These are phyloP conservation scores for Phyllosticta paracitricarpa DNA, from an alignment of 2,329 filamentous ascomycete species.

Conservation along the genomic window DNA sequence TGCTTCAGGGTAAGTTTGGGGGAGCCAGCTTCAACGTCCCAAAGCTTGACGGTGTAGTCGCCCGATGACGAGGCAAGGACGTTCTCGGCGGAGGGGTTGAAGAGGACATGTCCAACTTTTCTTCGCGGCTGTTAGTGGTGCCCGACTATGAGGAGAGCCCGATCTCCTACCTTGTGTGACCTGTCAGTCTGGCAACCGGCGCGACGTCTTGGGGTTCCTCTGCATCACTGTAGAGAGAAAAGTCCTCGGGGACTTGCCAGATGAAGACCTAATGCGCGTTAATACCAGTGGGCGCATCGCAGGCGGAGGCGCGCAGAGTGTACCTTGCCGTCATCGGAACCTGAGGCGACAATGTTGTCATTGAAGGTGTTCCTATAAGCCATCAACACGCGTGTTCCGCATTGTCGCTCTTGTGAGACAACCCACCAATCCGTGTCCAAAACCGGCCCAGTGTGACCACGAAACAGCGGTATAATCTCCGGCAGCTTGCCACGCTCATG, in stretches of 20 bases:
- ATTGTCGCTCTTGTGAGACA: slow-evolving; percentile 1
- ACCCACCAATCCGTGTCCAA: slow-evolving; percentile 89
- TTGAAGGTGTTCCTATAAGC: slow-evolving; percentile 80
- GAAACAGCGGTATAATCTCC: slow-evolving; percentile 87
- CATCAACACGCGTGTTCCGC: slow-evolving; percentile 5
- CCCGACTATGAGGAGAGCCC: neutral
- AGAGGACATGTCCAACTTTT: slow-evolving; percentile 95
- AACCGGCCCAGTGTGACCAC: slow-evolving; percentile 89
- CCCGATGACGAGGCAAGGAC: slow-evolving; percentile 91
- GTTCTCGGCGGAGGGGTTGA: slow-evolving; percentile 93
- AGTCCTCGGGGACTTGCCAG: slow-evolving; percentile 86
- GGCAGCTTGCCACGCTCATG: slow-evolving; percentile 83
- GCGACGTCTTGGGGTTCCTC: slow-evolving; percentile 75
- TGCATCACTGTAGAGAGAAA: slow-evolving; percentile 71
- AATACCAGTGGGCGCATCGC: slow-evolving; percentile 7
- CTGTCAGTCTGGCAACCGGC: slow-evolving; percentile 70
- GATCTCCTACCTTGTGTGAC: slow-evolving; percentile 79
- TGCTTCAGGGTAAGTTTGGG: slow-evolving; percentile 70
- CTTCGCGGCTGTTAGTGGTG: slow-evolving; percentile 37
- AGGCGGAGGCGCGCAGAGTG: neutral
- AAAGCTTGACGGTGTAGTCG: slow-evolving; percentile 89
- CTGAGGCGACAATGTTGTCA: slow-evolving; percentile 83
- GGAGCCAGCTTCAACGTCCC: slow-evolving; percentile 78
- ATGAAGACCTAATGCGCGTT: slow-evolving; percentile 57
- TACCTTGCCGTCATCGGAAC: slow-evolving; percentile 88